Base-by-base conservation (phyloP, 2,329 filamentous ascomycete species). In the Neofusicoccum laricinum region DNA sequence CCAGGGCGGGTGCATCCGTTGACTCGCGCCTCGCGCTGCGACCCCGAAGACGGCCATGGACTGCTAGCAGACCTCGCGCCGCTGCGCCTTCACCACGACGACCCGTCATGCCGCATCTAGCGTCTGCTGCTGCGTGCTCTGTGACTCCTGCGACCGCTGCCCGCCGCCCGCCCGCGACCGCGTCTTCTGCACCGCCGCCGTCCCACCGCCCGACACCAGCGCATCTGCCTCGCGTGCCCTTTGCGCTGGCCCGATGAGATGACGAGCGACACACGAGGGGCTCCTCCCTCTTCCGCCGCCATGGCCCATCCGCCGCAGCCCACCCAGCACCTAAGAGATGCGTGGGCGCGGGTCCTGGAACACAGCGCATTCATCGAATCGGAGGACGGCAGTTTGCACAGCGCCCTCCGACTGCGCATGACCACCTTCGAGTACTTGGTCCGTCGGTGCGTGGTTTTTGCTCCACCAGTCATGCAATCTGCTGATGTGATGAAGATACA, bases 401-500 rank as follows among this genome's bases (percentile, higher is more conserved):
- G 45, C 34, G 43, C 36, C 43, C 15, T 48, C 36, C 43, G 43
- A 4, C n/a, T 34, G 34, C 63, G 63, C 48, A 55, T 59, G 41
- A 38, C 63, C n/a, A 46, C 19, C n/a, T 64, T 76, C 66, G 73
- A 77, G 68, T 67, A 70, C 50, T 66, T 76, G 19, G 73, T 77
- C 38, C 70, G 73, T 25, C 68, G 69, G 75, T 71, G 57, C 55
- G 66, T 67, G n/a, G n/a, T 40, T 15, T 43, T 65, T 64, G 58
- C 43, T 41, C 36, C 58, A 30, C 36, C 53, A 46, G 55, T 66
- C 68, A 45, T 67, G 30, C 17, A 17, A 41, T 34, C 49, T 40
- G 50, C 45, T 64, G 50, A 64, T 45, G n/a, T 25, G 25, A 14
- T 21, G 34, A 43, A 94, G 91, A 71, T 96, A 91, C 73, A 87